phyloP scores from a whole-genome alignment of 2,329 filamentous ascomycete genomes.

The Thyridium curvatum region DNA sequence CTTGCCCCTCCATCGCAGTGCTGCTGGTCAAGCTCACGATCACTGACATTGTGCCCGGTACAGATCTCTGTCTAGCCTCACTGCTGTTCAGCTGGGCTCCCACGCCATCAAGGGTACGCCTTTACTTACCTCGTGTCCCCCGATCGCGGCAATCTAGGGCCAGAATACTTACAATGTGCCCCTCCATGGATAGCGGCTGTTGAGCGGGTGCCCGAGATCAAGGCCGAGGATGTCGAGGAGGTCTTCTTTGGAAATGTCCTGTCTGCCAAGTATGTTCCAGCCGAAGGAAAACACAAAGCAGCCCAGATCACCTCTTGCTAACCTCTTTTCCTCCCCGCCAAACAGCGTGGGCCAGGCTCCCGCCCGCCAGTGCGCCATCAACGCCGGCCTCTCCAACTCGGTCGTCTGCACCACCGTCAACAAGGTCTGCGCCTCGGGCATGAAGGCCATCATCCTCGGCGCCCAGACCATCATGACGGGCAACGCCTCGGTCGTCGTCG shows the following conservation, averaged over 20 bases:
- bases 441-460: conserved; percentile 92
- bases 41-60: conserved; percentile 11
- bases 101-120: conserved; percentile 82
- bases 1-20: conserved; percentile 3
- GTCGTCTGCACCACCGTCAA: conserved; percentile 91
- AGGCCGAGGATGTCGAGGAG: conserved; percentile 86
- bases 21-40: conserved; percentile 2
- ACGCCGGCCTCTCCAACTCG: conserved; percentile 74
- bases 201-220: conserved; percentile 78
- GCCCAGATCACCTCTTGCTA: conserved; percentile 7
- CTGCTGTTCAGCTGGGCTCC: conserved; percentile 78
- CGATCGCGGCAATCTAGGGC: not conserved
- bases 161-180: not conserved
- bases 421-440: conserved; percentile 94
- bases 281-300: no score
- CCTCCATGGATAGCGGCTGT: conserved; percentile 54
- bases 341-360: conserved; percentile 88
- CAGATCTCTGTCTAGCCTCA: conserved; percentile 84
- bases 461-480: conserved; percentile 97
- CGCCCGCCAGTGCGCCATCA: conserved; percentile 86
- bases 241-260: conserved; percentile 98
- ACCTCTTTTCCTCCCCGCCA: conserved; percentile 7
- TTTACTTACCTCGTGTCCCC: not conserved
- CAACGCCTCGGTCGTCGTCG: conserved; percentile 86
- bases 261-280: conserved; percentile 84